Evolutionary conservation across 179 eudicot genomes (phyloP).

Genomic region (Corrigiola litoralis): DNA sequence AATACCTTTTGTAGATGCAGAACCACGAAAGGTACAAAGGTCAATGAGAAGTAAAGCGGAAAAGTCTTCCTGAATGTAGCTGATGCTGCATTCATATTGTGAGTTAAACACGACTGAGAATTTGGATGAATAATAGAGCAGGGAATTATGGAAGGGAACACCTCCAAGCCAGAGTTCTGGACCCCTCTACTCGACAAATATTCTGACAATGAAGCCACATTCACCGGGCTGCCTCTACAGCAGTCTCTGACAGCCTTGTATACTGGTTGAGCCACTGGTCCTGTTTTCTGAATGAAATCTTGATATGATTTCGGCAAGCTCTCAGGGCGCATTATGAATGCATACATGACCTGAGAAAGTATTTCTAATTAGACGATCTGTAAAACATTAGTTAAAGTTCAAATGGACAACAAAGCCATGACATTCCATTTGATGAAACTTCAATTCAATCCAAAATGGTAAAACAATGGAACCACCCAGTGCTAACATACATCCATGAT

Average conservation of each 20-base stretch:
- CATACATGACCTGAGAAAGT: slow-evolving; percentile 80
- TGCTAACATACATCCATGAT: neutral
- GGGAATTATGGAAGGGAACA: slow-evolving; percentile 80
- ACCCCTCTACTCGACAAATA: slow-evolving; percentile 56
- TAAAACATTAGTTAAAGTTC: neutral
- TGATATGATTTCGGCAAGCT: slow-evolving; percentile 95
- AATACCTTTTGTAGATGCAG: slow-evolving; percentile 87
- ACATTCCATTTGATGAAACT: too few relatives aligned
- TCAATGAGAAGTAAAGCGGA: slow-evolving; percentile 93
- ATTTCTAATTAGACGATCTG: slow-evolving; percentile 12
- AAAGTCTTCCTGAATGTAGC: slow-evolving; percentile 90
- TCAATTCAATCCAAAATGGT: too few relatives aligned
- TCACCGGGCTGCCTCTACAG: slow-evolving; percentile 79
- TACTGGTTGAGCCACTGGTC: slow-evolving; percentile 90
- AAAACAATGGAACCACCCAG: neutral
- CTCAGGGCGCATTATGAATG: slow-evolving; percentile 97
- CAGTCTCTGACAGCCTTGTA: slow-evolving; percentile 93
- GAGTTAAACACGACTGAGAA: slow-evolving; percentile 71
- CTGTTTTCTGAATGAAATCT: slow-evolving; percentile 96
- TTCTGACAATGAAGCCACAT: slow-evolving; percentile 67
- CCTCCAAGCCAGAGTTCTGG: slow-evolving; percentile 43
- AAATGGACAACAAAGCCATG: too few relatives aligned
- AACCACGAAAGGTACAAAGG: slow-evolving; percentile 93
- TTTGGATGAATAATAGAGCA: slow-evolving; percentile 89
- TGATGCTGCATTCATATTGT: slow-evolving; percentile 62